A percentile compares a stretch with the other conserved stretches of the same genome.
These are phyloP conservation scores for Leccinum rimulosum DNA, from an alignment of 768 basidiomycete genomes.

Conservation along the genomic window DNA sequence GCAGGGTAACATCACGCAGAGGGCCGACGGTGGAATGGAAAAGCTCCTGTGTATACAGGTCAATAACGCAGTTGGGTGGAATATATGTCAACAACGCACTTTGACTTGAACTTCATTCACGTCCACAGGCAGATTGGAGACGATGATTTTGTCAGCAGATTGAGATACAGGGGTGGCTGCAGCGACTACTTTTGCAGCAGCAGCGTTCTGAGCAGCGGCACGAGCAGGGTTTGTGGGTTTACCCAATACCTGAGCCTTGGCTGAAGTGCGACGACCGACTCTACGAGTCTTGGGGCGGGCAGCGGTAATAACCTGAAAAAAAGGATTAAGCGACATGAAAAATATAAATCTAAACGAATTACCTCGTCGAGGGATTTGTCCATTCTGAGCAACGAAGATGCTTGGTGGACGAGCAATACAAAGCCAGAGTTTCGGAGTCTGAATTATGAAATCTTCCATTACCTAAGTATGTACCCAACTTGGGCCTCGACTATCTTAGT, in stretches of 20 bases:
- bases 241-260: slow-evolving; percentile 62
- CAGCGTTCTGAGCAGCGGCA: slow-evolving; percentile 47
- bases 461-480: too few species aligned
- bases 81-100: slow-evolving; percentile 41
- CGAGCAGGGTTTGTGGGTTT: slow-evolving; percentile 49
- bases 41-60: slow-evolving; percentile 62
- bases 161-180: slow-evolving; percentile 38
- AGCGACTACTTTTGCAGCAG: slow-evolving; percentile 40
- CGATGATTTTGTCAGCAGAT: slow-evolving; percentile 87
- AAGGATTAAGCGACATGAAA: slow-evolving; percentile 4
- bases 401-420: too few species aligned
- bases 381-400: slow-evolving; percentile 38
- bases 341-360: background rate
- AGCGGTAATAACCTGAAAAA: slow-evolving; percentile 70
- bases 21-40: slow-evolving; percentile 90
- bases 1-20: slow-evolving; percentile 77
- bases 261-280: slow-evolving; percentile 43
- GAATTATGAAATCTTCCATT: too few species aligned
- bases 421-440: too few species aligned
- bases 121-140: slow-evolving; percentile 89
- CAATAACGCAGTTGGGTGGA: background rate
- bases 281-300: slow-evolving; percentile 49
- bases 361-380: slow-evolving; percentile 87
- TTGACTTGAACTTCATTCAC: slow-evolving; percentile 93
- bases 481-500: too few species aligned